phyloP scores from a whole-genome alignment of 225 moss, liverwort and hornwort species.

The Polytrichum formosum region DNA sequence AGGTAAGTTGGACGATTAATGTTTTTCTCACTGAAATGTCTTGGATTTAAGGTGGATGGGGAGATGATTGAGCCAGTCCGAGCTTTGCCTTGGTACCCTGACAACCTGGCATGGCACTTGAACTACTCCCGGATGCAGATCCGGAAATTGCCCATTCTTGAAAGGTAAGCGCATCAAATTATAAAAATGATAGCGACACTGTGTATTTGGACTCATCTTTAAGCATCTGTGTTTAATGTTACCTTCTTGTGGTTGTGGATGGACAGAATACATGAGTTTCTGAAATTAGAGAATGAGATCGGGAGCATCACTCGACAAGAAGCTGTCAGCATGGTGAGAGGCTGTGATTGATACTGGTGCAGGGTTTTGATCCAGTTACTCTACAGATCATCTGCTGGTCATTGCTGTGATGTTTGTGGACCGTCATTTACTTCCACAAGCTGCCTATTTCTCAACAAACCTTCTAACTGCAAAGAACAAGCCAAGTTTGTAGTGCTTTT shows the following conservation, averaged over 20 bases:
- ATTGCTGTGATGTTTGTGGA: too few species aligned
- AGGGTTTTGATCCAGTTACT: too few species aligned
- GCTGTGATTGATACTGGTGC: not conserved
- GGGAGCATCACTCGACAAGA: constrained; percentile 97
- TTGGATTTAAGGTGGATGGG: constrained; percentile 62
- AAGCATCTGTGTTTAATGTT: not conserved
- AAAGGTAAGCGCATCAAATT: constrained; percentile 36
- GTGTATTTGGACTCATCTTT: not conserved
- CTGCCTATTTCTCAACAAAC: too few species aligned
- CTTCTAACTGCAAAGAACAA: not conserved
- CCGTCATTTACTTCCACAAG: too few species aligned
- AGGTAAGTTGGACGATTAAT: too few species aligned
- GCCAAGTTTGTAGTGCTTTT: not conserved
- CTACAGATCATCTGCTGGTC: too few species aligned
- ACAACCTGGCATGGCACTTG: constrained; percentile 83
- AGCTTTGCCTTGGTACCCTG: constrained; percentile 80
- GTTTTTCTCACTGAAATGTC: not conserved
- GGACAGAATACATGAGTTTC: constrained; percentile 85
- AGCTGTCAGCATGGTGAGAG: constrained; percentile 90
- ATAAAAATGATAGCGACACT: not conserved
- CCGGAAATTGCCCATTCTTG: constrained; percentile 77
- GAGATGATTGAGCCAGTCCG: constrained; percentile 71
- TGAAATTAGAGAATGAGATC: constrained; percentile 96
- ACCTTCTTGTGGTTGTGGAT: not conserved
- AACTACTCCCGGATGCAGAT: constrained; percentile 85